phyloP scores from a whole-genome alignment of 1,284 basidiomycete genomes.

The Trichosporon asahii region DNA sequence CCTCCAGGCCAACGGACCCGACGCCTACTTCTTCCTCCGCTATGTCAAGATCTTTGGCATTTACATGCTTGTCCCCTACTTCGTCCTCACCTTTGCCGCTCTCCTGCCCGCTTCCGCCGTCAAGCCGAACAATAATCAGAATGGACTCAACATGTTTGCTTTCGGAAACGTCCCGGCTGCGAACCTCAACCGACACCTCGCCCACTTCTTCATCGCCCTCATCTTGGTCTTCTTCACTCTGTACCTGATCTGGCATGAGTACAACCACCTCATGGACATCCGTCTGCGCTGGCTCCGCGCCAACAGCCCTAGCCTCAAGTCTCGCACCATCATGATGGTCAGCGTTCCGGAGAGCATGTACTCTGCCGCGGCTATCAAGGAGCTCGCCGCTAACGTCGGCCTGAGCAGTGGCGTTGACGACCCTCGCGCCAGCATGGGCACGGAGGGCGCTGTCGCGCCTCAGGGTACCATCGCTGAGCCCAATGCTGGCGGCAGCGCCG shows the following conservation, averaged over 20 bases:
- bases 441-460: conserved; percentile 25
- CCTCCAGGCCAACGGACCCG: conserved; percentile 71
- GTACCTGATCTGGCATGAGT: conserved; percentile 75
- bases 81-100: conserved; percentile 57
- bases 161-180: conserved; percentile 69
- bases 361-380: conserved; percentile 53
- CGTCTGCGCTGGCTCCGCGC: conserved; percentile 83
- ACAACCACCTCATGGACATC: conserved; percentile 71
- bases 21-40: conserved; percentile 90
- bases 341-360: conserved; percentile 80
- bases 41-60: conserved; percentile 57
- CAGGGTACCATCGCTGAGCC: conserved; percentile 19
- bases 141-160: conserved; percentile 70
- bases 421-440: conserved; percentile 23
- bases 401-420: conserved; percentile 28
- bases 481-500: conserved; percentile 58
- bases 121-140: conserved; percentile 52
- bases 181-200: conserved; percentile 63
- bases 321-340: conserved; percentile 82
- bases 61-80: conserved; percentile 75
- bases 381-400: conserved; percentile 55
- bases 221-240: conserved; percentile 78
- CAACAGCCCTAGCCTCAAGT: conserved; percentile 71
- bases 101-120: conserved; percentile 39
- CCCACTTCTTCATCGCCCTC: conserved; percentile 69